Conservation (phyloP, 2,329 filamentous ascomycete species). For the Verruconis gallopava region DNA sequence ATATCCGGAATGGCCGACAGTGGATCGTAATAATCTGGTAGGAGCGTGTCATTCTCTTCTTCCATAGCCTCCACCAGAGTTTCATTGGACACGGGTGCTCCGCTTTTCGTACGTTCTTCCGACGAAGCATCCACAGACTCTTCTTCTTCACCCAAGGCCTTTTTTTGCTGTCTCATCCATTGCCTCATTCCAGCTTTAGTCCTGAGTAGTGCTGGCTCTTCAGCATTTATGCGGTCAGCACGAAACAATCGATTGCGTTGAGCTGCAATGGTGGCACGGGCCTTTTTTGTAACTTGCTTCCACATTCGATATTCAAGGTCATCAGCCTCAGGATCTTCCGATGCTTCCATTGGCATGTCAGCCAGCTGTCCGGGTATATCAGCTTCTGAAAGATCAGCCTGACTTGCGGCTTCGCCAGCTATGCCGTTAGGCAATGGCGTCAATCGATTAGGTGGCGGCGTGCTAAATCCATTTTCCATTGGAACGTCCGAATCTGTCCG, state of each 20-base stretch:
- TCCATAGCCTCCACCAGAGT: slow-evolving; percentile 93
- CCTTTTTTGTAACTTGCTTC: slow-evolving; percentile 98
- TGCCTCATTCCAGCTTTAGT: slow-evolving; percentile 81
- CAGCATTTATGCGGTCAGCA: slow-evolving; percentile 68
- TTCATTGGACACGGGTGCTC: slow-evolving; percentile 45
- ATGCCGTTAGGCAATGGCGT: slow-evolving; percentile 63
- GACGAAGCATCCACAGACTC: slow-evolving; percentile 35
- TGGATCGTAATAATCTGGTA: slow-evolving; percentile 92
- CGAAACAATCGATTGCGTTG: slow-evolving; percentile 79
- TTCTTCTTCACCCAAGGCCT: slow-evolving; percentile 34
- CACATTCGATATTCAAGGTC: slow-evolving; percentile 89
- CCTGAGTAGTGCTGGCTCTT: slow-evolving; percentile 76
- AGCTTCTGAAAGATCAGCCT: slow-evolving; percentile 75
- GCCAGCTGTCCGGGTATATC: slow-evolving; percentile 59
- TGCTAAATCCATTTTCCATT: slow-evolving; percentile 73
- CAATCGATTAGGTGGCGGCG: slow-evolving; percentile 63
- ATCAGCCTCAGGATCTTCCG: slow-evolving; percentile 72
- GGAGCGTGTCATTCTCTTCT: slow-evolving; percentile 65
- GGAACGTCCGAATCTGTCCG: slow-evolving; percentile 60
- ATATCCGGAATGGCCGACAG: slow-evolving; percentile 79
- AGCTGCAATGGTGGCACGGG: slow-evolving; percentile 73
- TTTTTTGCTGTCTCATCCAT: slow-evolving; percentile 67
- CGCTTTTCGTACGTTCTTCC: slow-evolving; percentile 31
- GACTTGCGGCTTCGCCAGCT: slow-evolving; percentile 43
- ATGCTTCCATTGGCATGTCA: slow-evolving; percentile 49